phyloP scores from a whole-genome alignment of 345 rosid genomes.

The Triadica sebifera region DNA sequence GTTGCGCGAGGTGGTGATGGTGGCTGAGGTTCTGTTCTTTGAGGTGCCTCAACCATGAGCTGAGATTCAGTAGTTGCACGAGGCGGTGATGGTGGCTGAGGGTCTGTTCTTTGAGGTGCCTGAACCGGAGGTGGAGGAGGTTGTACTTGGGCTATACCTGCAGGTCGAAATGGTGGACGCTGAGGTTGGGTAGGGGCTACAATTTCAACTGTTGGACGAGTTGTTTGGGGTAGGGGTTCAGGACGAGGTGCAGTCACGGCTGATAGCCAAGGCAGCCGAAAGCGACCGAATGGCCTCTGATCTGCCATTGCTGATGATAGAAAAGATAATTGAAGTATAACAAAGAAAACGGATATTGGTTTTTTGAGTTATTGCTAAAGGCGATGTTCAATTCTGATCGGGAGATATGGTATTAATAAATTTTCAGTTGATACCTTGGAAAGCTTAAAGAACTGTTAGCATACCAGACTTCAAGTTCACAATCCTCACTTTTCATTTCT shows the following conservation, averaged over 20 bases:
- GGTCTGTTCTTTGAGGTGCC: constrained; percentile 2
- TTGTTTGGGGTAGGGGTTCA: constrained; percentile 15
- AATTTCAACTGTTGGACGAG: constrained; percentile 23
- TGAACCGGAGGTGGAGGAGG: constrained; percentile 23
- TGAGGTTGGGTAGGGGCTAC: constrained; percentile 40
- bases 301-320: constrained; percentile 38
- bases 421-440: constrained; percentile 38
- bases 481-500: constrained; percentile 8
- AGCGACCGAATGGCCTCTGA: constrained; percentile 42
- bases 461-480: constrained; percentile 19
- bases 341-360: background rate
- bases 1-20: constrained; percentile 16
- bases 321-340: background rate
- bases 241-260: constrained; percentile 34
- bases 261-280: constrained; percentile 60
- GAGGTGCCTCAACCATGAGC: constrained; percentile 15
- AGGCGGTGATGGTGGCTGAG: constrained; percentile 21
- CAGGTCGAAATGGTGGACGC: constrained; percentile 48
- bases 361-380: background rate
- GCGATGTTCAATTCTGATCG: background rate
- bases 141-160: constrained; percentile 34
- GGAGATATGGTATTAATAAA: constrained; percentile 21
- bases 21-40: constrained; percentile 5
- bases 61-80: constrained; percentile 12
- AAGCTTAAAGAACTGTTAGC: constrained; percentile 12